Evolutionary conservation across 768 basidiomycete genomes (phyloP), one percentile per base, ranked within the genome.

Genomic region (Auricularia auricula-judae): DNA sequence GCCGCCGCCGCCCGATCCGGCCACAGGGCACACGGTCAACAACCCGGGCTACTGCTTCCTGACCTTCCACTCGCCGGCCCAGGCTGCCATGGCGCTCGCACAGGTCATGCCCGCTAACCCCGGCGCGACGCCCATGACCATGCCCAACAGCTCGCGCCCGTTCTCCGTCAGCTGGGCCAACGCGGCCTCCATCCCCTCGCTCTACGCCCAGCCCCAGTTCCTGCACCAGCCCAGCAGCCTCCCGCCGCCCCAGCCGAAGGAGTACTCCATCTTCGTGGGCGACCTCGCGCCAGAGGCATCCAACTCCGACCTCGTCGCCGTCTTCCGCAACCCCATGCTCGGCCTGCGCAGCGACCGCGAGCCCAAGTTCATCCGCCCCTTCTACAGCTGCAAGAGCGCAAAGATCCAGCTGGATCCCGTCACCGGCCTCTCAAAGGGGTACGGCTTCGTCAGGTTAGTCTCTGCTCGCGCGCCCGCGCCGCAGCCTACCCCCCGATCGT

Each of bases 371-470:
- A 92, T 95, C 63, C 82, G 86, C 7, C 91, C 92, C 2, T 97
- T 96, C 76, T 75, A 85, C 43, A 94, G 91, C 73, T 94, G 93
- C 76, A 93, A 93, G 79, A 94, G 92, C 73, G 94, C 94, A 36
- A 94, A 93, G 78, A 96, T 93, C 68, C 94, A 94, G 92, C 78
- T 93, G 60, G 92, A 94, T 74, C 92, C 93, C 2, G 83, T 88
- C 23, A 93, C 92, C 3, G 93, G 93, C 18, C 84, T 93, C 23
- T 92, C 90, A 35, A 82, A 91, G 66, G 93, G 93, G 3, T 96
- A 95, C 74, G 93, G 93, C 35, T 96, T 96, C 71, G 93, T 97
- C 44, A 82, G 94, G 89, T 87, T 66, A 62, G 83, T 74, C 23
- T 18, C n/a, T 10, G 18, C 43, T 18, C 10, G 43, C 43, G 43